phyloP scores from a whole-genome alignment of 192 early-diverging fungal genomes.

The Gryganskiella cystojenkinii region DNA sequence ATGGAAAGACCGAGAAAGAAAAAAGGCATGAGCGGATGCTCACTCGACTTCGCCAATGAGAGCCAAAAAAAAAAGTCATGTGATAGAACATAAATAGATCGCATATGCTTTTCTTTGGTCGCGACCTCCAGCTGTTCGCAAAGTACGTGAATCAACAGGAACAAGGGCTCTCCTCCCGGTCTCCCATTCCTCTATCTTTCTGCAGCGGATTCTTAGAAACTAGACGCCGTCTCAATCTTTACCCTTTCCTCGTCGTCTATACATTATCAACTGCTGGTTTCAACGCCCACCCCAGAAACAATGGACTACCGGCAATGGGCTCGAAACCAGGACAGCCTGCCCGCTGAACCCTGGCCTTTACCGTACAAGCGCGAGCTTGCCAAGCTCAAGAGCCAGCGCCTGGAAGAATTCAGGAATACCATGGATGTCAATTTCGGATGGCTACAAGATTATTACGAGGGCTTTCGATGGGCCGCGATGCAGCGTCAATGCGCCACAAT shows the following conservation, averaged over 20 bases:
- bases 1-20: slow-evolving; percentile 14
- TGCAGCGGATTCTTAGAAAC: too few relatives aligned
- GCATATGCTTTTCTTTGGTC: too few relatives aligned
- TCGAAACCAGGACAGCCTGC: neutral
- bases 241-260: too few relatives aligned
- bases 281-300: neutral
- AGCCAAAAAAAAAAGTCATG: neutral
- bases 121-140: too few relatives aligned
- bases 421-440: slow-evolving; percentile 37
- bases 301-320: slow-evolving; percentile 18
- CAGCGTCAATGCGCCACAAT: neutral
- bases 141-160: too few relatives aligned
- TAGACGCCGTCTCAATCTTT: too few relatives aligned
- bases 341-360: slow-evolving; percentile 19
- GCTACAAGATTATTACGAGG: slow-evolving; percentile 51
- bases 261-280: too few relatives aligned
- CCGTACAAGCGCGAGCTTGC: slow-evolving; percentile 23
- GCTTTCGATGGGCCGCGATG: slow-evolving; percentile 36
- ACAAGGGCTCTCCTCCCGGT: too few relatives aligned
- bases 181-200: too few relatives aligned
- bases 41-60: neutral
- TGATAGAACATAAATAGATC: too few relatives aligned
- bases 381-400: slow-evolving; percentile 31
- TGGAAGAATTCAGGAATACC: slow-evolving; percentile 28
- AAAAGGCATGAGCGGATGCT: too few relatives aligned